Base-by-base conservation (phyloP, 2,329 filamentous ascomycete genomes). In the Aspergillus sp. region DNA sequence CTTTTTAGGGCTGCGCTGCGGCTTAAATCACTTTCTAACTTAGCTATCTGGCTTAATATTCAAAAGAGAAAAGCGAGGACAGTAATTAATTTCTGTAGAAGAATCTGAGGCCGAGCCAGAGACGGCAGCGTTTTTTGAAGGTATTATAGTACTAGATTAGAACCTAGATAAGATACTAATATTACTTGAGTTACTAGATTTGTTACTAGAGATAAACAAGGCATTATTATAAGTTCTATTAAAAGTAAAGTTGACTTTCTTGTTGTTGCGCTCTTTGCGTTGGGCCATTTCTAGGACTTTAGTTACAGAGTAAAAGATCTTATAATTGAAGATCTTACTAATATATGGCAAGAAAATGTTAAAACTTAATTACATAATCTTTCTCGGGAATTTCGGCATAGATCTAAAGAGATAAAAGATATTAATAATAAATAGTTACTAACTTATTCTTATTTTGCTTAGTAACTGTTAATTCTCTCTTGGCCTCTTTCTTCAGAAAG, bases 11-110 rank as follows among this genome's bases (percentile, higher is more conserved):
- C 26, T 50, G 6, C 6, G 11, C 47, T 50, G 11, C 9, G 47
- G 20, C 2, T 24, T 3, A n/a, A 22, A 26, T 22, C 20, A 50
- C 9, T n/a, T 16, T 4, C 42, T 16, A 9, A 3, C 5, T 16
- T 11, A 46, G 5, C 16, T 16, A 3, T 7, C 3, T 4, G 42
- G 42, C 16, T 46, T 46, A 32, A 9, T 11, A 32, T 7, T 32
- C 1, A 9, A 32, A 9, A 4, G 9, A 32, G 9, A 2, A 7
- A 32, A 32, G 9, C 4, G 31, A 10, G 10, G 9, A 10, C 12
- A 2, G 31, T 4, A 9, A 3, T 3, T 7, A 32, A 1, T 7
- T 6, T 4, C 6, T 1, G 24, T 4, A 7, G 6, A 6, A 6
- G 24, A 4, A 1, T 5, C 4, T 1, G 6, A 5, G 6, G 24